Evolutionary conservation across 257 asterid species (phyloP), one percentile per base, ranked within the genome.

Genomic region (Fraxinus americana): DNA sequence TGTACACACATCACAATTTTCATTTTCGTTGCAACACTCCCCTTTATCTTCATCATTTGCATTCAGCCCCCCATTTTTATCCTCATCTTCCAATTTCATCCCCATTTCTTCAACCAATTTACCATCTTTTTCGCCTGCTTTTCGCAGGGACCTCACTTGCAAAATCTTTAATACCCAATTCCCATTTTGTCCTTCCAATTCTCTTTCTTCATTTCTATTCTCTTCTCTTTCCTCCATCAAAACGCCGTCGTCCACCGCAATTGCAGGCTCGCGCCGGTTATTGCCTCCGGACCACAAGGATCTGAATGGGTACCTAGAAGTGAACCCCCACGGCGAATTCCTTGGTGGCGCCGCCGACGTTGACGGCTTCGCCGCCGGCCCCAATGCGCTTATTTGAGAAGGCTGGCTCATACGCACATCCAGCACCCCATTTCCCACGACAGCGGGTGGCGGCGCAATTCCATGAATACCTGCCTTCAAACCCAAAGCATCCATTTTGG

Each of bases 111-210:
- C 90, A 68, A 68, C 80, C 77, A 71, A 76, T 63, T 75, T 85
- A 25, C 79, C 91, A 2, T 72, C 73, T 4, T 63, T 78, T 32
- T 72, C 70, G 1, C 9, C 87, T 13, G 70, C 88, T 21, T 86
- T 88, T 91, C 95, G 87, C 72, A 89, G 70, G 35, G 96, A 89
- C 79, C 80, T 82, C 67, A 92, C 91, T 48, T 85, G 96, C 86
- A 95, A 73, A 79, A 95, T 87, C 89, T 90, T 90, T 23, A 89
- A 82, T 2, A 92, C 94, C 98, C 98, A 92, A 78, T 83, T 89
- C 67, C 77, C 88, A 25, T 81, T 67, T 34, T 77, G 77, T 79
- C 78, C 88, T 48, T 83, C 89, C 61, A 25, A 78, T 5, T 72
- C 85, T 11, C 34, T 73, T 63, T 75, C 85, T 14, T 27, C 57